Base-by-base conservation (phyloP, 148 eudicot genomes). In the Euryodendron excelsum region DNA sequence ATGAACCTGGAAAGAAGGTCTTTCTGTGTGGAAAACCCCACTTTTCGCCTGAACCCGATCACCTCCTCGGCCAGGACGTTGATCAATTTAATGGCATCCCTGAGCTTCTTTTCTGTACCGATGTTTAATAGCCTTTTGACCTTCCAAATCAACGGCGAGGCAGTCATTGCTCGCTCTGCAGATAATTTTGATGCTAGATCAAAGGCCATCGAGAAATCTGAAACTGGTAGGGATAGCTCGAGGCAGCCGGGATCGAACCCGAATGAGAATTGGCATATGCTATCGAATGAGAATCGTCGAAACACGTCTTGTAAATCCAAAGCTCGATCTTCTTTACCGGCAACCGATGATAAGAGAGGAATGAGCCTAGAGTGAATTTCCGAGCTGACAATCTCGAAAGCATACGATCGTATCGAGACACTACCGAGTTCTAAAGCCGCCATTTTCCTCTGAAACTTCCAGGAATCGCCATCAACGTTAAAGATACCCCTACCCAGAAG, bases 1-100 rank as follows among this genome's bases (percentile, higher is more conserved):
- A 90, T 86, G 74, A 90, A 90, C 58, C 91, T 75, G 0, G 91
- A 89, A 5, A 90, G 79, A 52, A 90, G 84, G 33, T 90, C 91
- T 3, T 78, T 73, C 4, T 66, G 80, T 17, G 55, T 65, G 0
- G 80, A 77, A 23, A 72, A 62, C 3, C 77, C 88, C 15, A 25
- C 69, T 20, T 78, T 74, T 72, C 84, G 80, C 70, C 85, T 71
- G 67, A 84, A 78, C 1, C 53, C 60, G 0, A 90, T 89, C 4
- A 90, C 81, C 3, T 56, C 80, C 28, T 80, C 77, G 13, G 94
- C 94, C 11, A 87, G 53, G 0, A 5, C 3, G 50, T 89, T 77
- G 47, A 90, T 86, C 64, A 63, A 62, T 1, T 61, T 53, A 8
- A 90, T 81, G 5, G 88, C 91, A n/a, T 70, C 77, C 27, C 66